These are phyloP conservation scores for Aureobasidium sp. DNA, from an alignment of 2,329 filamentous ascomycete genomes.

Conservation along the genomic window DNA sequence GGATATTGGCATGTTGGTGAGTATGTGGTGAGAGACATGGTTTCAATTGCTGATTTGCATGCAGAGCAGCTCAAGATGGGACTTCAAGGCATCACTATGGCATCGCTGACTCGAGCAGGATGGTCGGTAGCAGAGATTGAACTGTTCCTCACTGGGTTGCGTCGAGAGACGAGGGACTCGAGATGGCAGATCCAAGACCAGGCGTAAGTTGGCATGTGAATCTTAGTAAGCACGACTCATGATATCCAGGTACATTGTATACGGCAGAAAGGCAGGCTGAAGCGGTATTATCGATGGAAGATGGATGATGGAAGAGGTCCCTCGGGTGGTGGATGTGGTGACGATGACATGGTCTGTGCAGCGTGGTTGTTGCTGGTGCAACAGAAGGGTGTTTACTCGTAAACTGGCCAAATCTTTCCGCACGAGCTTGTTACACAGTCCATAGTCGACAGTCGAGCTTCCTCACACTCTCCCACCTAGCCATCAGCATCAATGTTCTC, in stretches of 20 bases:
- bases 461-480: not conserved
- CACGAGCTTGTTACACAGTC: not conserved
- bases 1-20: conserved; percentile 15
- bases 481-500: conserved; percentile 1
- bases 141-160: conserved; percentile 9
- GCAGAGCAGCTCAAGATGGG: conserved; percentile 15
- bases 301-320: not conserved
- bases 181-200: conserved; percentile 11
- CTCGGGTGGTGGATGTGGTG: not conserved
- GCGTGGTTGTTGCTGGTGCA: not conserved
- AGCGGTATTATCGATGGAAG: not conserved
- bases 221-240: not conserved
- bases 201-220: not conserved
- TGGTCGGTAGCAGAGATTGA: conserved; percentile 12
- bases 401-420: not conserved
- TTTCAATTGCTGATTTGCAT: not conserved
- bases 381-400: not conserved
- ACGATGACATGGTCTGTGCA: not conserved
- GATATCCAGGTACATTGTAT: not conserved
- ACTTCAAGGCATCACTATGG: conserved; percentile 13
- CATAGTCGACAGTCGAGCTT: not conserved
- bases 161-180: conserved; percentile 5
- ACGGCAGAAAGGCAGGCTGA: not conserved
- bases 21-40: not conserved
- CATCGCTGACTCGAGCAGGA: conserved; percentile 4